Evolutionary conservation across 805 yeast species (phyloP).

Genomic region (Clavispora fructus): DNA sequence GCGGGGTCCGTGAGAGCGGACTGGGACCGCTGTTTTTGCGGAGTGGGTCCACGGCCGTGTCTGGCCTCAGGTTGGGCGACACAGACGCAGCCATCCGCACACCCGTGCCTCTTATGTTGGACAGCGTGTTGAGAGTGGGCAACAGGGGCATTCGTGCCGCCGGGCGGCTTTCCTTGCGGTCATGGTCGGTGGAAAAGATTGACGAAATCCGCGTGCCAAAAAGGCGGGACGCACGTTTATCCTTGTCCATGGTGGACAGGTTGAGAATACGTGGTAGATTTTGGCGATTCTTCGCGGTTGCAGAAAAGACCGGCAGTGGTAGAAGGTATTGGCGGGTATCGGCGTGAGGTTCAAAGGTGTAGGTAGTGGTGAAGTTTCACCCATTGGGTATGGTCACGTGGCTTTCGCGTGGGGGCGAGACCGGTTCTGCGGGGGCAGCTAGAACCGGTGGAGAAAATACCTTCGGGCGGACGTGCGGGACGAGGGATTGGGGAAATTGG

Average conservation of each 20-base stretch:
- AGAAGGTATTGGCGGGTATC: neutral
- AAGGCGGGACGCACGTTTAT: constrained; percentile 10
- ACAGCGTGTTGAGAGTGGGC: neutral
- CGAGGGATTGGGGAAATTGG: neutral
- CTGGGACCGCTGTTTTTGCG: neutral
- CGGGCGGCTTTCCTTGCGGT: neutral
- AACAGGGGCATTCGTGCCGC: neutral
- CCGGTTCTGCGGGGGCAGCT: neutral
- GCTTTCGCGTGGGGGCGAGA: neutral
- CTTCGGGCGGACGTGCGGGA: too few relatives aligned
- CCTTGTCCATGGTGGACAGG: constrained; percentile 1
- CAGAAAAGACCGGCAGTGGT: neutral
- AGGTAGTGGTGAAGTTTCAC: neutral
- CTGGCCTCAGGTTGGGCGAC: neutral
- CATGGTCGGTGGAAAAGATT: constrained; percentile 19
- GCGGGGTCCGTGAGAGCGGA: constrained; percentile 1
- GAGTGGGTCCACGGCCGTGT: neutral
- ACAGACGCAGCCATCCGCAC: neutral
- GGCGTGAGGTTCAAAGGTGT: neutral
- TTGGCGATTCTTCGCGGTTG: neutral
- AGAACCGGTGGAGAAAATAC: neutral
- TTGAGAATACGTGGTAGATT: neutral
- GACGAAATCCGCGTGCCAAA: constrained; percentile 29
- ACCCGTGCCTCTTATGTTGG: neutral
- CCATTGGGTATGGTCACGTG: neutral